These are phyloP conservation scores for Colletotrichum sansevieriae DNA, from an alignment of 2,329 filamentous ascomycete species.

Conservation along the genomic window DNA sequence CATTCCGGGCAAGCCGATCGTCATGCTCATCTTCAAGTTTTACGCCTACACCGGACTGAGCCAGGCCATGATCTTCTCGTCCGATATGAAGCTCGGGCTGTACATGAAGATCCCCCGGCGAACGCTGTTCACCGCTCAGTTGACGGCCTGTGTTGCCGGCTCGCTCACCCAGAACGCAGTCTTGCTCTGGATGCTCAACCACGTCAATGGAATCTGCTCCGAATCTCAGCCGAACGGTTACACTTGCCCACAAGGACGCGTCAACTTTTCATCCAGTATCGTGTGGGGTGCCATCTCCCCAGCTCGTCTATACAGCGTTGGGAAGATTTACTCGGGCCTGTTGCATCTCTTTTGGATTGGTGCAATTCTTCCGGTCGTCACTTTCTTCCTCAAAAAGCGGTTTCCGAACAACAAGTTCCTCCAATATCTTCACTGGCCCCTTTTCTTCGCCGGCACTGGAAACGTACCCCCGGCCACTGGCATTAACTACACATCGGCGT, in stretches of 20 bases:
- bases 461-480: slow-evolving; percentile 37
- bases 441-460: slow-evolving; percentile 33
- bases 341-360: slow-evolving; percentile 66
- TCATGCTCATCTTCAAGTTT: slow-evolving; percentile 54
- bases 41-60: slow-evolving; percentile 51
- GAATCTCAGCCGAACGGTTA: slow-evolving; percentile 58
- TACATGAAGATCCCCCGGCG: slow-evolving; percentile 70
- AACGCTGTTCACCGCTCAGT: slow-evolving; percentile 70
- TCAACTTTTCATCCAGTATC: slow-evolving; percentile 61
- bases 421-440: slow-evolving; percentile 30
- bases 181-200: slow-evolving; percentile 48
- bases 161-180: slow-evolving; percentile 57
- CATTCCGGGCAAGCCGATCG: slow-evolving; percentile 48
- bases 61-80: slow-evolving; percentile 58
- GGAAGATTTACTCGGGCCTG: slow-evolving; percentile 60
- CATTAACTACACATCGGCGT: slow-evolving; percentile 35
- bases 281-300: slow-evolving; percentile 68
- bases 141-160: slow-evolving; percentile 67
- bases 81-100: slow-evolving; percentile 61
- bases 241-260: slow-evolving; percentile 62
- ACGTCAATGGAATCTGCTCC: slow-evolving; percentile 58
- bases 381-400: slow-evolving; percentile 31
- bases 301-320: slow-evolving; percentile 59
- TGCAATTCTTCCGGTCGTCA: slow-evolving; percentile 27
- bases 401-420: slow-evolving; percentile 27